Evolutionary conservation across 2,329 filamentous ascomycete genomes (phyloP), one percentile per base, ranked within the genome.

Genomic region (Coniochaeta sp.): DNA sequence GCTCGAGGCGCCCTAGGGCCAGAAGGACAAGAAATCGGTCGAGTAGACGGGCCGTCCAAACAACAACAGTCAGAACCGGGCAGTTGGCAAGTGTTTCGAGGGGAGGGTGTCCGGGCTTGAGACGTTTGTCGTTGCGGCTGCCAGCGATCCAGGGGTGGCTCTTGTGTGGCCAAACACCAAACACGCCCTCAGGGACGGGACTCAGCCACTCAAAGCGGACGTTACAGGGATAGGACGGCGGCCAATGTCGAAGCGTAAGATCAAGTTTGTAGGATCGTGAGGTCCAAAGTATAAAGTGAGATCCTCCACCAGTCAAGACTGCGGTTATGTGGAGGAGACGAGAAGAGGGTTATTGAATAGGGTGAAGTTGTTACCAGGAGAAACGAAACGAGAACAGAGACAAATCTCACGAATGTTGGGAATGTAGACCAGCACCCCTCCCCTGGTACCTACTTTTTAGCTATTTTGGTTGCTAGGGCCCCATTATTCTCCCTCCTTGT

Each of bases 81-180:
- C 30, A 28, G 22, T 19, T 38, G 30, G 54, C 30, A 10, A 38
- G 34, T 10, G 30, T 24, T 17, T 6, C 32, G 10, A 30, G 52
- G 52, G 52, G 17, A 9, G 17, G 2, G 19, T 30, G 30, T 34
- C 26, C 30, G 9, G 54, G 34, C 30, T 38, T 55, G 54, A 55
- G 54, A 55, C 54, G 54, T 55, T 55, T 34, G n/a, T 55, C 12
- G 54, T 55, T 55, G 54, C 54, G 54, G 22, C 54, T 19, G 30
- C 4, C 2, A 38, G 22, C 47, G 22, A 52, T 52, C 47, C 47
- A 52, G 47, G 47, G 47, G 47, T 28, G 24, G 24, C 30, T 30
- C 3, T 8, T 26, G 4, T 28, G 47, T 28, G 24, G 24, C 22
- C 47, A 52, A 52, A 52, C 47, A 17, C 24, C 24, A 17, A 28